These are phyloP conservation scores for Pythium phragmitis DNA, from an alignment of 352 stramenopile species.

Conservation along the genomic window DNA sequence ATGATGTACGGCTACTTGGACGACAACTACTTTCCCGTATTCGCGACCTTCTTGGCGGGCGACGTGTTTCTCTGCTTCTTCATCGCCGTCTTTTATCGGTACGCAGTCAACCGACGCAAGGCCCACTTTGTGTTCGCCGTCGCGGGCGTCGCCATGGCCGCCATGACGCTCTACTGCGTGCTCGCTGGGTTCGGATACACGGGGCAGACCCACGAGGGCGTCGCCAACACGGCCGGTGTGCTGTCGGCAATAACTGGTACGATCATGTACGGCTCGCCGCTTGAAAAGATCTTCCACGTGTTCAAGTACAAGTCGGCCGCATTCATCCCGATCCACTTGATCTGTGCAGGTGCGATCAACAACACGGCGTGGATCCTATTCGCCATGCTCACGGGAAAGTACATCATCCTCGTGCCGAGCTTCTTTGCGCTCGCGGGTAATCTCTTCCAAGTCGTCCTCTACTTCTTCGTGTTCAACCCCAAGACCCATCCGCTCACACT, in stretches of 20 bases:
- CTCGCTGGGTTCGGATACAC: slow-evolving; percentile 34
- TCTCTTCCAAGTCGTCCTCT: slow-evolving; percentile 39
- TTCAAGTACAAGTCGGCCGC: slow-evolving; percentile 43
- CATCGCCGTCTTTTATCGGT: slow-evolving; percentile 52
- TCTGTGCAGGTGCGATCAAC: slow-evolving; percentile 39
- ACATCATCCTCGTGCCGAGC: slow-evolving; percentile 36
- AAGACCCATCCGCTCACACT: slow-evolving; percentile 34
- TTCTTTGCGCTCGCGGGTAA: slow-evolving; percentile 14
- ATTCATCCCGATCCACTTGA: slow-evolving; percentile 43
- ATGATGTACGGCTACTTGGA: slow-evolving; percentile 52
- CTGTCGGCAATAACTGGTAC: slow-evolving; percentile 42
- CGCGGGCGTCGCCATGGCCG: slow-evolving; percentile 20
- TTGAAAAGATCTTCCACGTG: slow-evolving; percentile 50
- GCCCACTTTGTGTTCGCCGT: not conserved
- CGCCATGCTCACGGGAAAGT: slow-evolving; percentile 39
- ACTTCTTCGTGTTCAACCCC: slow-evolving; percentile 45
- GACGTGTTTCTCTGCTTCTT: slow-evolving; percentile 40
- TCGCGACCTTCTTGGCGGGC: slow-evolving; percentile 39
- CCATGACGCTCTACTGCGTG: slow-evolving; percentile 37
- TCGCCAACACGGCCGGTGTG: slow-evolving; percentile 34
- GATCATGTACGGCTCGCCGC: slow-evolving; percentile 50
- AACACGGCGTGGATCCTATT: slow-evolving; percentile 53
- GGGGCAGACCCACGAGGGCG: slow-evolving; percentile 29
- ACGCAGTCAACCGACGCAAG: slow-evolving; percentile 6
- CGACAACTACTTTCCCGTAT: slow-evolving; percentile 47